Evolutionary conservation across 1,139 yeast species (phyloP).

Genomic region (Geotrichum siamense): DNA sequence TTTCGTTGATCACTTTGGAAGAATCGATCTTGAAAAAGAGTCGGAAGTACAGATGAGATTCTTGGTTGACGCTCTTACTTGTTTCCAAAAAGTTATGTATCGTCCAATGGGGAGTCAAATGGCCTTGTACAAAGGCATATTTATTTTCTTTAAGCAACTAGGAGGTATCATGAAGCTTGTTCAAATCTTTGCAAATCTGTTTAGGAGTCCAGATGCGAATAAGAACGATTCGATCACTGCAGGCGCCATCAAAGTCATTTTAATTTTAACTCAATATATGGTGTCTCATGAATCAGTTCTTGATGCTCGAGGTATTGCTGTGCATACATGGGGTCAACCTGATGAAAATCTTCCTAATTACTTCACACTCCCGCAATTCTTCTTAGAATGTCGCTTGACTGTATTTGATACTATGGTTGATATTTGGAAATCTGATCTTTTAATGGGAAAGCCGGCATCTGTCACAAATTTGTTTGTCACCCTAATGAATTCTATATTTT

Average conservation of each 20-base stretch:
- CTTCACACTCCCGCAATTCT: conserved; percentile 31
- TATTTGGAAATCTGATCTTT: conserved; percentile 28
- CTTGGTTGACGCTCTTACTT: conserved; percentile 15
- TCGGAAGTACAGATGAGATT: conserved; percentile 16
- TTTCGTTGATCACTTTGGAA: conserved; percentile 26
- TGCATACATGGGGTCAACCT: conserved; percentile 26
- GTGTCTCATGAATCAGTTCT: conserved; percentile 24
- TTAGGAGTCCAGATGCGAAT: conserved; percentile 10
- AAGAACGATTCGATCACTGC: conserved; percentile 14
- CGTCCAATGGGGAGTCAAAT: conserved; percentile 21
- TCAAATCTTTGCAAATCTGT: conserved; percentile 26
- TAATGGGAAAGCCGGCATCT: conserved; percentile 23
- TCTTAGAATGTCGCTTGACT: conserved; percentile 30
- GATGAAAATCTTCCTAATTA: conserved; percentile 26
- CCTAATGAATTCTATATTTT: conserved; percentile 23
- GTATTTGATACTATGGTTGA: conserved; percentile 22
- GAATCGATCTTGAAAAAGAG: conserved; percentile 1
- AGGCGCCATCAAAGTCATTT: conserved; percentile 20
- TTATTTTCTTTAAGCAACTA: conserved; percentile 30
- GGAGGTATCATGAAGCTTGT: conserved; percentile 29
- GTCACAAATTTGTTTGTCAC: conserved; percentile 23
- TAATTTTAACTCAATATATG: conserved; percentile 22
- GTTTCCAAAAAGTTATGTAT: conserved; percentile 26
- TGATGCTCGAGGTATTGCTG: conserved; percentile 22
- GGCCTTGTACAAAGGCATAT: conserved; percentile 24